phyloP scores from a whole-genome alignment of 495 filamentous ascomycete genomes.

The Podospora pseudopauciseta region DNA sequence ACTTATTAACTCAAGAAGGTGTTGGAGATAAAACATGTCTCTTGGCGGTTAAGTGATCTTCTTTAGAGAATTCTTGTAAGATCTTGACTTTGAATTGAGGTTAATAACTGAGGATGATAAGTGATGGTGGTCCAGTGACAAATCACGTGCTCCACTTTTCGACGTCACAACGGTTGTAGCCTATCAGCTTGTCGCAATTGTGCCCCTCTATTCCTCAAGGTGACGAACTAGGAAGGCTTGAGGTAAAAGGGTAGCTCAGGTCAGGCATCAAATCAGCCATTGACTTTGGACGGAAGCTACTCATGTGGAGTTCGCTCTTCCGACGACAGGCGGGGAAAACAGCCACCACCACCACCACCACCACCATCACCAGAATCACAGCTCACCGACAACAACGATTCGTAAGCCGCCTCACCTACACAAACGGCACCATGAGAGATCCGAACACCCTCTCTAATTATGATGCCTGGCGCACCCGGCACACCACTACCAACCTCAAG shows the following conservation, averaged over 20 bases:
- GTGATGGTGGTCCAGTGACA: not conserved
- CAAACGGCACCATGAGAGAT: slow-evolving; percentile 62
- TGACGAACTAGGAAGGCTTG: slow-evolving; percentile 33
- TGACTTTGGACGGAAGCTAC: not conserved
- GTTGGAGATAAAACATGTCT: too few species aligned
- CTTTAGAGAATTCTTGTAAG: too few species aligned
- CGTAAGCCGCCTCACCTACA: slow-evolving; percentile 35
- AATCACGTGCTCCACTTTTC: slow-evolving; percentile 5
- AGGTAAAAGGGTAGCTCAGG: slow-evolving; percentile 9
- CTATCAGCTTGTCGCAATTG: slow-evolving; percentile 19
- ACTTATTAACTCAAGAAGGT: too few species aligned
- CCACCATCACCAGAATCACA: slow-evolving; percentile 18
- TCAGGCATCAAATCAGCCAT: slow-evolving; percentile 7
- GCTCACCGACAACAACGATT: slow-evolving; percentile 25
- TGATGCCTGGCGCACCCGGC: slow-evolving; percentile 72
- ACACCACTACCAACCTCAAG: slow-evolving; percentile 72
- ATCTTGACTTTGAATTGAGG: not conserved
- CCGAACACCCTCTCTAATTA: slow-evolving; percentile 93
- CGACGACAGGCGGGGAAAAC: not conserved
- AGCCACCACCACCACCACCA: not conserved
- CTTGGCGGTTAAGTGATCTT: too few species aligned
- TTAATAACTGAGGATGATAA: not conserved
- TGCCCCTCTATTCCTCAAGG: slow-evolving; percentile 1
- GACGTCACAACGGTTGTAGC: slow-evolving; percentile 6
- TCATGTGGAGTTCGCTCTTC: slow-evolving; percentile 31